Conservation (phyloP, 2,329 filamentous ascomycete species). For the Apiospora rasikravindrae region DNA sequence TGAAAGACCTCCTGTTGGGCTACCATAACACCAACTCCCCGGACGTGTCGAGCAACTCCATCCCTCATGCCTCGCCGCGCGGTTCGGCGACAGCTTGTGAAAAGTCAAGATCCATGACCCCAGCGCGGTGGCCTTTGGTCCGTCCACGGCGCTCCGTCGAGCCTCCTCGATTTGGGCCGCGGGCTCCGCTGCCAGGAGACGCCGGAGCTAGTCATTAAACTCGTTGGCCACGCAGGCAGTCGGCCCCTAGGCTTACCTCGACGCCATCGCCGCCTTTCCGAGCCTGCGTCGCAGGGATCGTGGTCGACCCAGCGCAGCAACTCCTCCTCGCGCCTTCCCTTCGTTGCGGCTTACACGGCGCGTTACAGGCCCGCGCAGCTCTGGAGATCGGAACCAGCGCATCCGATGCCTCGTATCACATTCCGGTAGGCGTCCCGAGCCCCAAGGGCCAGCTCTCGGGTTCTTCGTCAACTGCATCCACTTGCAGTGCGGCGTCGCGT, state of each 20-base stretch:
- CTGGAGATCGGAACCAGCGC: background rate
- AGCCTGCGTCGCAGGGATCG: background rate
- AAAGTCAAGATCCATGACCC: no score
- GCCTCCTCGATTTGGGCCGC: background rate
- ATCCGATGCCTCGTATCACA: background rate
- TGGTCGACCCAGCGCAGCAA: no score
- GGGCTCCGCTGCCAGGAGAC: background rate
- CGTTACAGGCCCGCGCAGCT: background rate
- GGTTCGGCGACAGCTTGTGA: no score
- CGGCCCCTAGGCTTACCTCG: background rate
- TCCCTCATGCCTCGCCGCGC: no score
- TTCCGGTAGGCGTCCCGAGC: background rate
- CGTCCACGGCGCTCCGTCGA: background rate
- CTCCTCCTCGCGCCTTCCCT: no score
- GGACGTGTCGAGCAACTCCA: background rate
- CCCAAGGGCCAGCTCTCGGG: background rate
- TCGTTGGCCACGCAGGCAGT: no score
- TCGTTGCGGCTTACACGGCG: background rate
- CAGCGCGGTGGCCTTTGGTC: no score
- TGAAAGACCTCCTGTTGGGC: background rate
- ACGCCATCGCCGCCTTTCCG: background rate
- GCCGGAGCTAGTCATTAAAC: background rate
- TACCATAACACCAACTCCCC: background rate
- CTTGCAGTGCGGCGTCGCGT: background rate
- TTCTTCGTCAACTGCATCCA: background rate